These are phyloP conservation scores for Microdochium nivale DNA, from an alignment of 2,329 filamentous ascomycete genomes.

Conservation along the genomic window DNA sequence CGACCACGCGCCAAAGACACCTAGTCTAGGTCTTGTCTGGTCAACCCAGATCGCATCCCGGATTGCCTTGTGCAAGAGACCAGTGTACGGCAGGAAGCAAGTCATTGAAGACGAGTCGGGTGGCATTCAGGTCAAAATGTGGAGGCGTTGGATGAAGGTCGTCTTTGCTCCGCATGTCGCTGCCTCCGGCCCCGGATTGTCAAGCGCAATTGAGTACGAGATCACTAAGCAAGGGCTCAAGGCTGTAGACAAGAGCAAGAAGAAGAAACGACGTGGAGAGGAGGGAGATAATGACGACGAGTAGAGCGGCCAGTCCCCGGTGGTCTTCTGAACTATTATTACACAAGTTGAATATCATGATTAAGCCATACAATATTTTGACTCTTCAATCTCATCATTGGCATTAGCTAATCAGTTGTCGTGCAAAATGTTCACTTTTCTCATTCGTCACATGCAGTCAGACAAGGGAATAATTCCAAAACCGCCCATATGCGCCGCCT, in stretches of 20 bases:
- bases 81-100: slow-evolving; percentile 35
- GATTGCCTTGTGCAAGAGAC: slow-evolving; percentile 69
- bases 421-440: too few relatives aligned
- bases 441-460: background rate
- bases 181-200: slow-evolving; percentile 37
- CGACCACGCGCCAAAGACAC: slow-evolving; percentile 60
- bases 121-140: slow-evolving; percentile 41
- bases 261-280: slow-evolving; percentile 8
- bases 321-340: too few relatives aligned
- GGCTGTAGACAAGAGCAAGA: slow-evolving; percentile 17
- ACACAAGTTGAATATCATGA: background rate
- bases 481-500: background rate
- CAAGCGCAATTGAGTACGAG: slow-evolving; percentile 60
- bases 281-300: slow-evolving; percentile 3
- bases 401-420: too few relatives aligned
- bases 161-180: slow-evolving; percentile 77
- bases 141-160: slow-evolving; percentile 75
- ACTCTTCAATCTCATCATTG: too few relatives aligned
- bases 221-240: slow-evolving; percentile 59
- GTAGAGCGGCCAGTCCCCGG: background rate
- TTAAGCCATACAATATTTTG: too few relatives aligned
- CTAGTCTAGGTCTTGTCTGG: slow-evolving; percentile 83
- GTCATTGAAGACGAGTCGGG: slow-evolving; percentile 30
- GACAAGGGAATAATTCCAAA: background rate
- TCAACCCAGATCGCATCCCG: slow-evolving; percentile 79